Evolutionary conservation across 2,329 filamentous ascomycete genomes (phyloP).

Genomic region (Neurospora crassa): DNA sequence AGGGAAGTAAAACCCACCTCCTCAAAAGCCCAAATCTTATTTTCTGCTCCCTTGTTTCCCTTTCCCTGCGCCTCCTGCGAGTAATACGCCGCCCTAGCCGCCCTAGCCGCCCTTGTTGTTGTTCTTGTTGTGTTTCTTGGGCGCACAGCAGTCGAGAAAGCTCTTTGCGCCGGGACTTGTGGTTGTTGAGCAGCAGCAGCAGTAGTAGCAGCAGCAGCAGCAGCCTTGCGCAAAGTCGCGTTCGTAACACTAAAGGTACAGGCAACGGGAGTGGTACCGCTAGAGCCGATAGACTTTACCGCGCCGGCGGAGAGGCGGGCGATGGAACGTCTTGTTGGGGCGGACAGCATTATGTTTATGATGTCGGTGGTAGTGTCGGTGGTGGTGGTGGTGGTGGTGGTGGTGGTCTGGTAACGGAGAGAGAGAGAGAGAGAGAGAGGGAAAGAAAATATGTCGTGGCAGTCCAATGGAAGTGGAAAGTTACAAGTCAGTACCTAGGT

Average conservation of each 20-base stretch:
- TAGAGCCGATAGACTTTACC: background rate
- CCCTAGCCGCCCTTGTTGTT: background rate
- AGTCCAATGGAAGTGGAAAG: background rate
- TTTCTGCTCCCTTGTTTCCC: constrained; percentile 8
- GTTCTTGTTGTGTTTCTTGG: too few relatives aligned
- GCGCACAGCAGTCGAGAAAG: background rate
- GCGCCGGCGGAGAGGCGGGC: background rate
- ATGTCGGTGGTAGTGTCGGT: too few relatives aligned
- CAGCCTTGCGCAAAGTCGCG: background rate
- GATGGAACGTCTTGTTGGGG: constrained; percentile 2
- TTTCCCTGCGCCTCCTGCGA: constrained; percentile 15
- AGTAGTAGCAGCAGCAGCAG: background rate
- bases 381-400: too few relatives aligned
- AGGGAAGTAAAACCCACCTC: constrained; percentile 21
- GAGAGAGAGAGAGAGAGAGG: too few relatives aligned
- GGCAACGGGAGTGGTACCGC: background rate
- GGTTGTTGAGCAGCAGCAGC: background rate
- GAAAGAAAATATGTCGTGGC: too few relatives aligned
- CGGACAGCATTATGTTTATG: background rate
- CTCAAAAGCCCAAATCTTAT: constrained; percentile 39
- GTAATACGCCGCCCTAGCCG: constrained; percentile 11
- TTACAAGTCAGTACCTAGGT: background rate
- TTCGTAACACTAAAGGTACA: too few relatives aligned
- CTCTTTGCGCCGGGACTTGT: background rate
- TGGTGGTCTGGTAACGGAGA: too few relatives aligned